phyloP scores from a whole-genome alignment of 768 basidiomycete species.

The Fomitopsis serialis region DNA sequence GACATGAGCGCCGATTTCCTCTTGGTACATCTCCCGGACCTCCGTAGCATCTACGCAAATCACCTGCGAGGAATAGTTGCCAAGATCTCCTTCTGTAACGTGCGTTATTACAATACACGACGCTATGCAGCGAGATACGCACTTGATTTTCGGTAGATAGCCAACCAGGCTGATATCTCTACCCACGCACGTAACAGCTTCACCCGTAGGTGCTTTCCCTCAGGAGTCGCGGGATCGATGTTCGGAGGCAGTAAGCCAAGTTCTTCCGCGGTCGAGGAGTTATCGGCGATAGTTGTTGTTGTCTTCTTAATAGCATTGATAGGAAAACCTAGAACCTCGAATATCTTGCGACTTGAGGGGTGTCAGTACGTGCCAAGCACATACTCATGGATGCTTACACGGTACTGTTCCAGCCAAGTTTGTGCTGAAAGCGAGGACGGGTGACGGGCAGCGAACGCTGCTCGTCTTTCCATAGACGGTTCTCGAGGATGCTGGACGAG shows the following conservation, averaged over 20 bases:
- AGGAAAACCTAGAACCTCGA: conserved; percentile 34
- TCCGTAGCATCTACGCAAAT: conserved; percentile 41
- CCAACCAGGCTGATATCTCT: conserved; percentile 63
- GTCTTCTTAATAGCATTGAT: neutral
- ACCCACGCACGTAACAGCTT: conserved; percentile 78
- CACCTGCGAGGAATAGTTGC: conserved; percentile 7
- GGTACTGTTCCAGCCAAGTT: conserved; percentile 59
- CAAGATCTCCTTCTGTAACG: conserved; percentile 6
- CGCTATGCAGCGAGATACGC: conserved; percentile 28
- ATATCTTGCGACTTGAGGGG: conserved; percentile 33
- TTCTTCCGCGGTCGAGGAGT: conserved; percentile 28
- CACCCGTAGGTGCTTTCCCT: conserved; percentile 48
- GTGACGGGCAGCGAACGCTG: conserved; percentile 48
- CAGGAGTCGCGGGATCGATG: conserved; percentile 39
- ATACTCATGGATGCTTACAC: conserved; percentile 40
- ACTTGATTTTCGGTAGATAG: conserved; percentile 34
- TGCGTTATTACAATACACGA: conserved; percentile 30
- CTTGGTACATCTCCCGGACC: conserved; percentile 68
- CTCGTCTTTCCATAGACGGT: conserved; percentile 70
- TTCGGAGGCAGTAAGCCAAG: conserved; percentile 48
- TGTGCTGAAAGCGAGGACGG: conserved; percentile 51
- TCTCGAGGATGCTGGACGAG: conserved; percentile 59
- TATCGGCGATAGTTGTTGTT: conserved; percentile 4
- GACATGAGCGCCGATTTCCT: conserved; percentile 68
- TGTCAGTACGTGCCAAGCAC: neutral